Conservation (phyloP, 139 green algal species). For the Haematococcus lacustris region DNA sequence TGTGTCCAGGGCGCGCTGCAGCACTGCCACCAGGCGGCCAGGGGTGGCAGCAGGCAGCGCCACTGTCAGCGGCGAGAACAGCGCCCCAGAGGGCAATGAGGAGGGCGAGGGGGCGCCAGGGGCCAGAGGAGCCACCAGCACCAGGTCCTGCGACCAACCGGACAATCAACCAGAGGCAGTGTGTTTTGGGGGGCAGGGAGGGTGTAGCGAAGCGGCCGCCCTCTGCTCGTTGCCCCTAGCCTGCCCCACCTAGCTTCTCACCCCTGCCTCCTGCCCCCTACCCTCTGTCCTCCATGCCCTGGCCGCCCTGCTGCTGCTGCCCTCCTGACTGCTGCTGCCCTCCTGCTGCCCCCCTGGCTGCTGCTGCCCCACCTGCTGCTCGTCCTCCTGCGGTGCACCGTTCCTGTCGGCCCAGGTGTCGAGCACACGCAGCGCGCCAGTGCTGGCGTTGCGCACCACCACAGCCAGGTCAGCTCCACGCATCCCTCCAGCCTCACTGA, state of each 20-base stretch:
- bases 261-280: too few species aligned
- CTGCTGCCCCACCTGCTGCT: neutral
- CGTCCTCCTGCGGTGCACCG: neutral
- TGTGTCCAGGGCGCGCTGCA: neutral
- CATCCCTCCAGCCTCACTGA: too few species aligned
- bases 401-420: neutral
- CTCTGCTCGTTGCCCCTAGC: neutral
- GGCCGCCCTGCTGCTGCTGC: neutral
- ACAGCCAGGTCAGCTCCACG: too few species aligned
- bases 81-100: neutral
- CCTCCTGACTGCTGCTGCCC: neutral
- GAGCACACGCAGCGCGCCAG: too few species aligned
- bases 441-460: too few species aligned
- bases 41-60: neutral
- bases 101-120: too few species aligned
- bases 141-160: neutral
- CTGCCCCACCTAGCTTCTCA: too few species aligned
- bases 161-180: neutral
- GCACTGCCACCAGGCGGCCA: neutral
- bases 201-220: neutral
- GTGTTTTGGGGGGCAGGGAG: neutral
- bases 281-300: neutral
- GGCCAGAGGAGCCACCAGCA: neutral
- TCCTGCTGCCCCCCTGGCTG: neutral
- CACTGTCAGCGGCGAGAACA: neutral